phyloP scores from a whole-genome alignment of 139 green algal species.

The Chlorella sorokiniana region DNA sequence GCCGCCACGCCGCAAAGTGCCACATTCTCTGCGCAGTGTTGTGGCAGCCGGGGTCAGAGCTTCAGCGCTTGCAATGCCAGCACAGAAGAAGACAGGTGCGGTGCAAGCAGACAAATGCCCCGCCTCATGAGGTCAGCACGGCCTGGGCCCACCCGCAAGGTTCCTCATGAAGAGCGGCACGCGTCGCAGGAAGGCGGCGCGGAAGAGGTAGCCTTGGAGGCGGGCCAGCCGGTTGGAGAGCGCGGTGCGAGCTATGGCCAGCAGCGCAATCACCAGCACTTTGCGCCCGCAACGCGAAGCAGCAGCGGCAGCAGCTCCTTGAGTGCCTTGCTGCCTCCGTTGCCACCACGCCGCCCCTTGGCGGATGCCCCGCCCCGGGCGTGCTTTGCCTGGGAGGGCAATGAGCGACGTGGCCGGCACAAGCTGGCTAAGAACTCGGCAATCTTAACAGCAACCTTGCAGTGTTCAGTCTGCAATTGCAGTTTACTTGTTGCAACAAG shows the following conservation, averaged over 20 bases:
- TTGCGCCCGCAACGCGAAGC: slow-evolving; percentile 42
- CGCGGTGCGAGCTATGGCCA: slow-evolving; percentile 49
- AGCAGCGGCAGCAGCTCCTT: slow-evolving; percentile 55
- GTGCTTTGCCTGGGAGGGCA: not conserved
- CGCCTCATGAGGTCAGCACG: not conserved
- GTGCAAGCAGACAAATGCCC: too few relatives aligned
- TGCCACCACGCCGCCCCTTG: not conserved
- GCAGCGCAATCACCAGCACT: slow-evolving; percentile 26
- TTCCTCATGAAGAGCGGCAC: slow-evolving; percentile 69
- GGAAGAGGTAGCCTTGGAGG: slow-evolving; percentile 76
- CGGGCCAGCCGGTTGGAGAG: slow-evolving; percentile 71
- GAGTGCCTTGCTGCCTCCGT: slow-evolving; percentile 28
- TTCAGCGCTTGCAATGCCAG: too few relatives aligned
- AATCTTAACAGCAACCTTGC: too few relatives aligned
- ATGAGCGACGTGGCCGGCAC: too few relatives aligned
- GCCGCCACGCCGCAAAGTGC: slow-evolving; percentile 59
- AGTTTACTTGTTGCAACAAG: not conserved
- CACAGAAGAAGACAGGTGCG: not conserved
- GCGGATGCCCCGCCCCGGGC: not conserved
- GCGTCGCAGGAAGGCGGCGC: slow-evolving; percentile 66
- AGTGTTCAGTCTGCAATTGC: too few relatives aligned
- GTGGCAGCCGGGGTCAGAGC: too few relatives aligned
- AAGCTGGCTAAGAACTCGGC: too few relatives aligned
- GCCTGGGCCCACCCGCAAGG: slow-evolving; percentile 33
- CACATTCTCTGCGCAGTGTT: slow-evolving; percentile 76